Percentiles rank a stretch among this genome's conserved stretches.
These are phyloP conservation scores for Cercophora scortea DNA, from an alignment of 495 filamentous ascomycete genomes.

Conservation along the genomic window DNA sequence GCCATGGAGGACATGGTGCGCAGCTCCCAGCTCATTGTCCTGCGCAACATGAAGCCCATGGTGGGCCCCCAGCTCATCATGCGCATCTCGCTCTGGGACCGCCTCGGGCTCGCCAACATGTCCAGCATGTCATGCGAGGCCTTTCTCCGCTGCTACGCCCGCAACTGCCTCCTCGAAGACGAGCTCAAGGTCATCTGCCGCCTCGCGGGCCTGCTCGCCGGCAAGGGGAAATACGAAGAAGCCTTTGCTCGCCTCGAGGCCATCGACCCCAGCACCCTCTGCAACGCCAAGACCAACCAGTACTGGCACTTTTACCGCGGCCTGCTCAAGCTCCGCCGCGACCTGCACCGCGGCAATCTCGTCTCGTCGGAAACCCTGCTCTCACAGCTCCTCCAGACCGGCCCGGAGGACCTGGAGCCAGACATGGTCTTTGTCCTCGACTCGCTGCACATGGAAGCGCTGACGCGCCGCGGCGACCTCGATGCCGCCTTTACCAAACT, in stretches of 20 bases:
- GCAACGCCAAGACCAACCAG: constrained; percentile 70
- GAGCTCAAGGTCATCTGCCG: constrained; percentile 53
- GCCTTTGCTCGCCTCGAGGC: constrained; percentile 59
- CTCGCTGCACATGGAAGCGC: constrained; percentile 62
- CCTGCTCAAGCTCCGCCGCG: constrained; percentile 60
- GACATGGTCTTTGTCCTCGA: constrained; percentile 66
- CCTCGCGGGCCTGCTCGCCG: constrained; percentile 36
- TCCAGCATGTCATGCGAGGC: constrained; percentile 63
- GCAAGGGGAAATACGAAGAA: constrained; percentile 61
- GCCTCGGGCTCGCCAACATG: constrained; percentile 63
- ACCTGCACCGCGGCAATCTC: constrained; percentile 64
- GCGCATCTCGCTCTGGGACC: constrained; percentile 62
- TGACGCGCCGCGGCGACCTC: constrained; percentile 56
- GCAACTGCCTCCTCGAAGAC: constrained; percentile 64
- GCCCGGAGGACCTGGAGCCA: constrained; percentile 45
- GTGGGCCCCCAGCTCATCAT: constrained; percentile 68
- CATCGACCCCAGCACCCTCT: constrained; percentile 58
- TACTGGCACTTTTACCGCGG: constrained; percentile 69
- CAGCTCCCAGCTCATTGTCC: constrained; percentile 73
- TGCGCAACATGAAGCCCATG: constrained; percentile 62
- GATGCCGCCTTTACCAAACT: constrained; percentile 57
- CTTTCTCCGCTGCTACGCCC: constrained; percentile 66
- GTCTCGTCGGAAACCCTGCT: constrained; percentile 61
- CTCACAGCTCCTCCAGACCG: constrained; percentile 45
- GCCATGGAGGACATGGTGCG: constrained; percentile 73